A percentile compares a stretch with the other conserved stretches of the same genome.
These are phyloP conservation scores for Ceratobasidium sp. DNA, from an alignment of 1,284 basidiomycete genomes.

Conservation along the genomic window DNA sequence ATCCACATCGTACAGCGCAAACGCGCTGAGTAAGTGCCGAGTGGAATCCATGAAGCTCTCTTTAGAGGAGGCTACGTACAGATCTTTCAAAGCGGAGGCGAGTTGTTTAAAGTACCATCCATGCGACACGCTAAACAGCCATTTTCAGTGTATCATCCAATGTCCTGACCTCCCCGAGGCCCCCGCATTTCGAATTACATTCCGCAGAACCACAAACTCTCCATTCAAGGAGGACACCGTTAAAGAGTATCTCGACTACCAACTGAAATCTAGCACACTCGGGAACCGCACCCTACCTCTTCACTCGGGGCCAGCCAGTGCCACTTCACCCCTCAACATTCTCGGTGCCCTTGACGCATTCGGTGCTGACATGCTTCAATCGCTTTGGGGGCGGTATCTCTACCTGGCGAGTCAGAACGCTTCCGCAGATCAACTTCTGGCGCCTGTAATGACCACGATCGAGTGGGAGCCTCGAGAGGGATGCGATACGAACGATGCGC, in stretches of 20 bases:
- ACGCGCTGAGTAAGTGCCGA: not conserved
- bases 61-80: not conserved
- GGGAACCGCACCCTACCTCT: not conserved
- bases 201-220: not conserved
- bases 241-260: not conserved
- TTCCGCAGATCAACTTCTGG: not conserved
- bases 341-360: not conserved
- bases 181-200: not conserved
- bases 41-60: not conserved
- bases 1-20: not conserved
- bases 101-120: not conserved
- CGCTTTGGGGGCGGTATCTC: not conserved
- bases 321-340: not conserved
- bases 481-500: not conserved
- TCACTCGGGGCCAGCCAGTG: not conserved
- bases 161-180: not conserved
- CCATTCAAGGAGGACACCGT: not conserved
- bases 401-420: not conserved
- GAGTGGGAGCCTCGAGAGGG: not conserved
- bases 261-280: not conserved
- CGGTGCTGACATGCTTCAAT: constrained; percentile 4
- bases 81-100: not conserved
- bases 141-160: not conserved
- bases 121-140: not conserved
- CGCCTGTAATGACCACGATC: not conserved